phyloP scores from a whole-genome alignment of 805 yeast genomes.

The Saitoella complicata region DNA sequence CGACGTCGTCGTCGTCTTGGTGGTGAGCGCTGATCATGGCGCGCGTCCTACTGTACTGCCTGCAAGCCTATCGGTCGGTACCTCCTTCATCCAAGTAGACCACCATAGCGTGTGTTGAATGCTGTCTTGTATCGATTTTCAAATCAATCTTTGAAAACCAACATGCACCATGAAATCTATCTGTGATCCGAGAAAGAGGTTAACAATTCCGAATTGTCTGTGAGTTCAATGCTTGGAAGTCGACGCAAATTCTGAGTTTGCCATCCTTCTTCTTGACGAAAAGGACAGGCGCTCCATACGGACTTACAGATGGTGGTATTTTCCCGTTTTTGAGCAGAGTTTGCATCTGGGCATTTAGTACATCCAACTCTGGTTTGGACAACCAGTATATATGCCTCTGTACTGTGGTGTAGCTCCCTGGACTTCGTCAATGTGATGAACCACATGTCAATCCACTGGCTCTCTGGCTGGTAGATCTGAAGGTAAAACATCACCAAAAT shows the following conservation, averaged over 20 bases:
- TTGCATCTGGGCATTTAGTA: background rate
- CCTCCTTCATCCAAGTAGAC: no score
- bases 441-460: background rate
- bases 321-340: background rate
- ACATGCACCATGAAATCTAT: background rate
- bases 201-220: slow-evolving; percentile 2
- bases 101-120: slow-evolving; percentile 1
- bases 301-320: slow-evolving; percentile 1
- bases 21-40: no score
- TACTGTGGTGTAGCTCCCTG: background rate
- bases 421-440: background rate
- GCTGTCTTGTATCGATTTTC: slow-evolving; percentile 1
- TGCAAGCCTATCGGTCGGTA: no score
- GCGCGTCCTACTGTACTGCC: no score
- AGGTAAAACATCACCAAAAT: background rate
- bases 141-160: slow-evolving; percentile 14
- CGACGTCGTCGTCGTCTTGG: no score
- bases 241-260: slow-evolving; percentile 4
- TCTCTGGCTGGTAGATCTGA: background rate
- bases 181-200: slow-evolving; percentile 3
- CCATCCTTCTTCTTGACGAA: slow-evolving; percentile 14
- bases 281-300: slow-evolving; percentile 9
- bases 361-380: background rate
- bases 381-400: background rate
- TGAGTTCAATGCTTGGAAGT: slow-evolving; percentile 3